Evolutionary conservation across 345 rosid genomes (phyloP).

Genomic region (Eucalyptus tenuipes): DNA sequence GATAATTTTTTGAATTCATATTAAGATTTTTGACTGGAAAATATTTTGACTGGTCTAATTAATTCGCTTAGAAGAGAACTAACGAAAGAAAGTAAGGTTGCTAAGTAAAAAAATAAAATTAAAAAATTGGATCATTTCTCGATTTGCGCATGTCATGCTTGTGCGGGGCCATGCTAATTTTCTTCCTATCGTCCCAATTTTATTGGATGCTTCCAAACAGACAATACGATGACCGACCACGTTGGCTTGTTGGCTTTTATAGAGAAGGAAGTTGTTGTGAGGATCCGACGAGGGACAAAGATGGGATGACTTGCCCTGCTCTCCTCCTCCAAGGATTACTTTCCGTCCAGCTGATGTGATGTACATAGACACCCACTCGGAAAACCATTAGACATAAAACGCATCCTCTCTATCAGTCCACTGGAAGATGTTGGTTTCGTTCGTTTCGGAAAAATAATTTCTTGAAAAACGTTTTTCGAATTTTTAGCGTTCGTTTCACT

Average conservation of each 20-base stretch:
- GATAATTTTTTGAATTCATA: neutral
- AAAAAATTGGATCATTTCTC: neutral
- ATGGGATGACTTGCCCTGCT: no score
- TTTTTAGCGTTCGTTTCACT: no score
- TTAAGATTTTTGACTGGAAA: neutral
- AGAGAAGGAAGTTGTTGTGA: neutral
- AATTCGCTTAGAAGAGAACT: neutral
- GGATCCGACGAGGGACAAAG: no score
- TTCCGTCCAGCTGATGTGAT: no score
- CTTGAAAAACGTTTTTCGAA: no score
- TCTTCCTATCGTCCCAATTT: neutral
- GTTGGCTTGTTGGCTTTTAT: neutral
- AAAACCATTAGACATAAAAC: no score
- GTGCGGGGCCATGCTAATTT: neutral
- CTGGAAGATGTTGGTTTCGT: no score
- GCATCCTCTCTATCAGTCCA: no score
- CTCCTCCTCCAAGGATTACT: no score
- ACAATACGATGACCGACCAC: neutral
- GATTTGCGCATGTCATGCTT: neutral
- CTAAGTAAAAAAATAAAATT: neutral
- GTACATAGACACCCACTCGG: no score
- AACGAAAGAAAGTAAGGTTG: neutral
- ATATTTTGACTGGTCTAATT: neutral
- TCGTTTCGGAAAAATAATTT: no score
- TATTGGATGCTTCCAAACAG: neutral